Evolutionary conservation across 23 red algal genomes (phyloP), one percentile per base, ranked within the genome.

Genomic region (Agarophyton chilense): DNA sequence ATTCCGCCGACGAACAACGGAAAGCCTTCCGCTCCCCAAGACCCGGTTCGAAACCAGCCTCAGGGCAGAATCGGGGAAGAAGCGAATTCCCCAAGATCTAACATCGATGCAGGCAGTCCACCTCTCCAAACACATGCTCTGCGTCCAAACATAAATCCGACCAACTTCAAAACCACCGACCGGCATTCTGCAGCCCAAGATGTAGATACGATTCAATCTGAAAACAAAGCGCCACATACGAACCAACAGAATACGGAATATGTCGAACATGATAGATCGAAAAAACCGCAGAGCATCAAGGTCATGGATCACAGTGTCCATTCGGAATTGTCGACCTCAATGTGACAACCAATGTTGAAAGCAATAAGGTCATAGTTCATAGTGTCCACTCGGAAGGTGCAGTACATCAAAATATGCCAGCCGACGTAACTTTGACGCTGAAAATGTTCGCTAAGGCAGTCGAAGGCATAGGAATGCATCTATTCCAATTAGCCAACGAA

Each of bases 371-470:
- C 60, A 65, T 18, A 35, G 31, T 65, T 36, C 60, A 65, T 29
- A 18, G 35, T 13, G 32, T 65, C 41, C 38, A 47, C 39, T 43
- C 24, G 19, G 68, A 47, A 12, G 39, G 39, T 13, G 25, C 40
- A 24, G 68, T 74, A 4, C 41, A 74, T 38, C 68, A 18, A 8
- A 80, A 80, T 14, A 40, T 87, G 35, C 82, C 82, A 18, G 85
- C 67, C 1, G 85, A 89, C 38, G 85, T 89, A 12, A 56, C 45
- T 14, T 52, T 89, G 12, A 89, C 85, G 22, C 43, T 89, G 4
- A 71, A 66, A 58, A 89, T 89, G 85, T 89, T 89, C 60, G 53
- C 58, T 14, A 40, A 79, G 42, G 85, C 85, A 47, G 52, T 89
- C 1, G 12, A 60, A 33, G 43, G 51, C 24, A 89, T 89, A 46